These are phyloP conservation scores for Dispira simplex DNA, from an alignment of 192 early-diverging fungal species.

Conservation along the genomic window DNA sequence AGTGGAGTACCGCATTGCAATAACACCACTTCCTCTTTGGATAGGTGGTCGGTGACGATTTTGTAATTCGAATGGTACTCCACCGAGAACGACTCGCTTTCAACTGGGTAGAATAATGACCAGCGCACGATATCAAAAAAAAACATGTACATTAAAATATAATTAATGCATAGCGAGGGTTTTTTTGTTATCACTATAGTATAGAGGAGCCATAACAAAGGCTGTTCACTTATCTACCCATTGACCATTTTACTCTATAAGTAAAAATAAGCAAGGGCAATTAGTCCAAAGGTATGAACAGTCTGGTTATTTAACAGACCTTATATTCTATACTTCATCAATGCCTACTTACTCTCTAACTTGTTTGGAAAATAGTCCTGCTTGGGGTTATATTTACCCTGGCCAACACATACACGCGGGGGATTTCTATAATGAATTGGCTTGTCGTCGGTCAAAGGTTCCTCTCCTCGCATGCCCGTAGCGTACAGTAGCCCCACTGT, in stretches of 20 bases:
- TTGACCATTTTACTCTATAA: background rate
- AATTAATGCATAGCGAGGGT: background rate
- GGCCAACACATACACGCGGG: background rate
- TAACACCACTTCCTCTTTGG: background rate
- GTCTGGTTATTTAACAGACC: background rate
- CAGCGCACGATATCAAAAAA: background rate
- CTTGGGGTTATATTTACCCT: background rate
- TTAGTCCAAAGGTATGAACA: background rate
- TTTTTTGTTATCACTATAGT: background rate
- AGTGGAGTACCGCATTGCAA: background rate
- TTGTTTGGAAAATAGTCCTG: background rate
- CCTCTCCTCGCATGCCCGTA: too few species aligned
- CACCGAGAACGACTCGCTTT: background rate
- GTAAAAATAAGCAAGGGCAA: background rate
- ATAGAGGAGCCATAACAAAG: background rate
- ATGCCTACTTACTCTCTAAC: background rate
- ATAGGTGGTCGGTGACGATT: background rate
- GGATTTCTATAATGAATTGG: background rate
- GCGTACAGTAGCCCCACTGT: too few species aligned
- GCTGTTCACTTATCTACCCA: background rate
- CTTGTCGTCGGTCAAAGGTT: too few species aligned
- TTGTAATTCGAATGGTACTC: background rate
- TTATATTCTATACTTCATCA: background rate
- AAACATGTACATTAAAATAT: too few species aligned
- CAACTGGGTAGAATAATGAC: background rate